Evolutionary conservation across 2,329 filamentous ascomycete species (phyloP), one percentile per base, ranked within the genome.

Genomic region (Cryphonectria parasitica): DNA sequence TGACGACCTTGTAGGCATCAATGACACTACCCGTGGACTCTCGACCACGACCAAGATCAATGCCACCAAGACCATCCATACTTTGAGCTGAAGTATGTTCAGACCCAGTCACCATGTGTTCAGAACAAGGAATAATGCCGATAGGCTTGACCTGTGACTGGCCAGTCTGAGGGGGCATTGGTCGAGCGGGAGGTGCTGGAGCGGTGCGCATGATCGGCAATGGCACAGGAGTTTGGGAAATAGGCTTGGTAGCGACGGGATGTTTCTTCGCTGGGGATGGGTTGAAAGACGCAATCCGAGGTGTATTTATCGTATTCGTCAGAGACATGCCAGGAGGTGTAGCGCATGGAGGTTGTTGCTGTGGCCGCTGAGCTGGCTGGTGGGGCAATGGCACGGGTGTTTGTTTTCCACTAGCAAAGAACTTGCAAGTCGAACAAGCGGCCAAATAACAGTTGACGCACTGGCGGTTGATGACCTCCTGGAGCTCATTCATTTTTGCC

Each of bases 371-470:
- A 28, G 25, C 52, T 28, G 52, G 58, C 31, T 22, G 58, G 34
- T 6, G 58, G 34, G 31, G 69, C 4, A 64, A 13, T 2, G 66
- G 66, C 1, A 64, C n/a, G 4, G 45, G 65, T 13, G 64, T 70
- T 43, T 62, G 66, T 25, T 71, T 65, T 19, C 19, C 13, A 3
- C 3, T 28, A 43, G 11, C 64, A 41, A n/a, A 36, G 7, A 71
- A 54, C 22, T 64, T 43, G 41, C 66, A 68, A 43, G 17, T n/a
- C 2, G 22, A 4, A 19, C 41, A 17, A 2, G 54, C 25, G 5
- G 61, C 43, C 28, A 71, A 54, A 31, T 65, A 71, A 31, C 69
- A 71, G 10, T 71, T 68, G 7, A n/a, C 41, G 36, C 66, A 71
- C 19, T 45, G 39, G 7, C 25, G 54, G 1, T 43, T 31, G 43